Evolutionary conservation across 345 rosid species (phyloP), one percentile per base, ranked within the genome.

Genomic region (Populus pruinosa): DNA sequence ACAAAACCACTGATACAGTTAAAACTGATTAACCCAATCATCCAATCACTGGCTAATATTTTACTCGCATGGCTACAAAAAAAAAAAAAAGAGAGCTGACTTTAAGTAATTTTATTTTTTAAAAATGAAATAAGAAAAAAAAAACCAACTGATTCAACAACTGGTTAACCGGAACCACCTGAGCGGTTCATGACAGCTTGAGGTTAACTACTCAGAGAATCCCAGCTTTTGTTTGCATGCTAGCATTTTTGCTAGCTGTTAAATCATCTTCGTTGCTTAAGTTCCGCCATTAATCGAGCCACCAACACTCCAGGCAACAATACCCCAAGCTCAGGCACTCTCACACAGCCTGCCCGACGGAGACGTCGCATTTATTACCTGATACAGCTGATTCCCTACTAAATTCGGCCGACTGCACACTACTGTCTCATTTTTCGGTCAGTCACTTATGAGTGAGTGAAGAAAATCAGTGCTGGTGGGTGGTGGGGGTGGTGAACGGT

Each of bases 401-500:
- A 39, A 65, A 71, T 53, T 80, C 77, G 33, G 20, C 74, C 56
- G 80, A 71, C 77, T 44, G 5, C 59, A 55, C 66, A 3, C 50
- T 23, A 8, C 35, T 53, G 41, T 55, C 41, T 65, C 55, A 5
- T 44, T 18, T 44, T 17, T 29, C 29, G 11, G 63, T 0, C 63
- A 56, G 63, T 9, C 61, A 7, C 23, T 2, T 21, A 7, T n/a
- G 63, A n/a, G 13, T 0, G 29, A 56, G 29, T 5, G 29, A 56
- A 59, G 63, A 9, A 3, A 3, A 9, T 29, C 8, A 9, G 35
- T 27, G 35, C 38, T 33, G 18, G 59, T 56, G 50, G 62, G 56
- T 55, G 61, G 39, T 33, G 17, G 18, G 56, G 21, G 27, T 8
- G 71, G 43, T 39, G 55, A 11, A 29, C n/a, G 67, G 2, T 55